Evolutionary conservation across 306 rosid genomes (phyloP), one percentile per base, ranked within the genome.

Genomic region (Lathyrus oleraceus): DNA sequence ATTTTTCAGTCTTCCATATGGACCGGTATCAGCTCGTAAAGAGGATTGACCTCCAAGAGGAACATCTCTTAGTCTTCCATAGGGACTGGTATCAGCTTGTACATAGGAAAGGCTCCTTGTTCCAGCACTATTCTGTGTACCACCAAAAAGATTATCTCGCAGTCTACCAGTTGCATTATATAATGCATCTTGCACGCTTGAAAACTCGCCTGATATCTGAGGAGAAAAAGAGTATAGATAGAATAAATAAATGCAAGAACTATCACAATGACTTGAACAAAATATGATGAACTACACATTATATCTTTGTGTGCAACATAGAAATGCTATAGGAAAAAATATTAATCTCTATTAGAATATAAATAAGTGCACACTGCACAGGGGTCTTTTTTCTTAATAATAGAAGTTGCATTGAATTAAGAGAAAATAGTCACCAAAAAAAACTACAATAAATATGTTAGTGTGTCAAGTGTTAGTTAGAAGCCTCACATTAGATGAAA

Each of bases 171-270:
- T 94, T 67, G 85, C 86, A 79, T 89, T 86, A 82, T 91, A 94
- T 65, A 91, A 82, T 38, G 99, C 99, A 78, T 94, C 99, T 87
- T 89, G 99, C 76, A 94, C 99, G 69, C 78, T 87, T 43, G 95
- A 72, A 83, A 87, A 87, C 67, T 87, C 88, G 44, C 99, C 99
- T 28, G 91, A 86, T 80, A 94, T 87, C 99, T 94, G 92, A 76
- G 69, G 14, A 36, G 51, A 72, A 61, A 76, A 16, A 61, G 53
- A 57, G 73, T 23, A 43, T 3, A 53, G 47, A 70, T 70, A 51
- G 14, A 15, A 49, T 39, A 66, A 5, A 66, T 27, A 38, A 64
- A 19, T 4, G 25, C 48, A 44, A 44, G 73, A 66, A 45, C 30
- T 23, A 25, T 25, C 72, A 30, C 5, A 28, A 67, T 66, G 70